Evolutionary conservation across 164 flowering plant genomes (phyloP).

Genomic region (Buxus sempervirens): DNA sequence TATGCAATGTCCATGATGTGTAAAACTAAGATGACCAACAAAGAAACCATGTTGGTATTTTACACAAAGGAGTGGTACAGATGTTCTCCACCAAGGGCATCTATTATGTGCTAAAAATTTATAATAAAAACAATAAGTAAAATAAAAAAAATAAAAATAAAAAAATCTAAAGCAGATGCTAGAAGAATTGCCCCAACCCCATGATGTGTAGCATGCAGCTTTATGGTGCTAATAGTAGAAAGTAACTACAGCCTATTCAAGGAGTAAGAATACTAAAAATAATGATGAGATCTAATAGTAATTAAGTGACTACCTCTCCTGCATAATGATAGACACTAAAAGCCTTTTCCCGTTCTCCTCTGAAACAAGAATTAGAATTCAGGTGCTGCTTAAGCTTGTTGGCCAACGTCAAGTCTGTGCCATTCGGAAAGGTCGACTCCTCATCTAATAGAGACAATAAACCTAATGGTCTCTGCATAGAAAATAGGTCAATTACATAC

Average conservation of each 20-base stretch:
- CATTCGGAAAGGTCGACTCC: conserved; percentile 99
- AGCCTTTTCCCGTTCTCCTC: conserved; percentile 77
- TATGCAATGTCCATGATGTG: too few species aligned
- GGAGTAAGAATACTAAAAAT: neutral
- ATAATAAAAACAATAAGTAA: conserved; percentile 1
- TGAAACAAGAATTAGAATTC: conserved; percentile 69
- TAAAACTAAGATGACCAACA: too few species aligned
- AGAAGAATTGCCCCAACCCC: neutral
- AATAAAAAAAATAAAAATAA: neutral
- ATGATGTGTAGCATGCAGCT: neutral
- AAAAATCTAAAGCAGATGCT: neutral
- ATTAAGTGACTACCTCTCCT: conserved; percentile 66
- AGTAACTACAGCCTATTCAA: neutral
- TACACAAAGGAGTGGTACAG: too few species aligned
- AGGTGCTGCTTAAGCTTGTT: conserved; percentile 95
- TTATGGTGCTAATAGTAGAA: neutral
- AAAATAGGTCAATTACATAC: conserved; percentile 1
- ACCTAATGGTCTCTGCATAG: conserved; percentile 89
- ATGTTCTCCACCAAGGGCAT: too few species aligned
- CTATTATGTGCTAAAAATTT: too few species aligned
- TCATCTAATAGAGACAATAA: conserved; percentile 85
- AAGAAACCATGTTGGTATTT: too few species aligned
- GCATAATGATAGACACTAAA: conserved; percentile 86
- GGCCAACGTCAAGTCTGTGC: conserved; percentile 89
- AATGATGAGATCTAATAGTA: neutral